Evolutionary conservation across 179 eudicot species (phyloP).

Genomic region (Sideroxylon spinosum): DNA sequence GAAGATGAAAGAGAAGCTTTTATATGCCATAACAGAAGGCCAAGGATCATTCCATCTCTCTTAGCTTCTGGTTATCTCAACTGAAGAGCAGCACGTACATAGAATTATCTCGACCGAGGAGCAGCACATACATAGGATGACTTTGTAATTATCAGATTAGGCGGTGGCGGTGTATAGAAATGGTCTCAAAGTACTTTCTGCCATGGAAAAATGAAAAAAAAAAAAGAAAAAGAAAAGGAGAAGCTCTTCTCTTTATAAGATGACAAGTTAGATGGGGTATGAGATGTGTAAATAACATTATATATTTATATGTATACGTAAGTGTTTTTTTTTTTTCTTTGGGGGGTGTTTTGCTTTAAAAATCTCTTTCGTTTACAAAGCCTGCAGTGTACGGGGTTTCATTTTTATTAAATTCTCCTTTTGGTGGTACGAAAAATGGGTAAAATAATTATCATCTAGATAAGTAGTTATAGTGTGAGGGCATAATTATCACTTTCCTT

Average conservation of each 20-base stretch:
- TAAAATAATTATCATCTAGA: too few relatives aligned
- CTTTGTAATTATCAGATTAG: slow-evolving; percentile 48
- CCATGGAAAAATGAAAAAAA: background rate
- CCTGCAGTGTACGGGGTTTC: slow-evolving; percentile 2
- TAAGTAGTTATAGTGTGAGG: too few relatives aligned
- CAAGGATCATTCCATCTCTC: slow-evolving; percentile 97
- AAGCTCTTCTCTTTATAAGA: slow-evolving; percentile 11
- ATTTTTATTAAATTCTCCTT: background rate
- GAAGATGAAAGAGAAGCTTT: slow-evolving; percentile 74
- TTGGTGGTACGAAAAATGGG: background rate
- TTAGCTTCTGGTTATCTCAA: slow-evolving; percentile 20
- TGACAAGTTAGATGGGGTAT: background rate
- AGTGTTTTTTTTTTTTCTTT: background rate
- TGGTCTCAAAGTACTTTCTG: background rate
- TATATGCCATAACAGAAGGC: slow-evolving; percentile 88
- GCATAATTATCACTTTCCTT: too few relatives aligned
- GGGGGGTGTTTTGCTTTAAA: background rate
- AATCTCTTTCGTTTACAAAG: slow-evolving; percentile 2
- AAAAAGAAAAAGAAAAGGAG: background rate
- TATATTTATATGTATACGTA: background rate
- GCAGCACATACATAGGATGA: slow-evolving; percentile 10
- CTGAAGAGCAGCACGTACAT: slow-evolving; percentile 20
- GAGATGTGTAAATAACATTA: slow-evolving; percentile 8
- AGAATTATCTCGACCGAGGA: too few relatives aligned
- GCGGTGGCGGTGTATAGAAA: slow-evolving; percentile 33